A percentile compares a stretch with the other conserved stretches of the same genome.
Conservation (phyloP, 2,329 filamentous ascomycete species). For the Diplodia sapinea region DNA sequence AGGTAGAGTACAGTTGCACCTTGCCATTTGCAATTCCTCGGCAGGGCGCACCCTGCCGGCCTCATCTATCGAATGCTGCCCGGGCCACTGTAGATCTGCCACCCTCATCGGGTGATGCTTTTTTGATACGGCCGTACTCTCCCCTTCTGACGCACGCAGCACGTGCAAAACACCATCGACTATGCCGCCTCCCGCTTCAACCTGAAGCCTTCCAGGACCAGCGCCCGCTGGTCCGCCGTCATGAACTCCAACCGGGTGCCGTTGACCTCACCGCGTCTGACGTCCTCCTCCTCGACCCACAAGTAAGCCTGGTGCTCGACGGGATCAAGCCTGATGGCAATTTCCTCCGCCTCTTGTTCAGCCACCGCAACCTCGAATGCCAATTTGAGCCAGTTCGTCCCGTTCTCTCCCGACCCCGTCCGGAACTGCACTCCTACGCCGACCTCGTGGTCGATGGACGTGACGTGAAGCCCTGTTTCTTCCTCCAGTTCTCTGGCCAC, state of each 20-base stretch:
- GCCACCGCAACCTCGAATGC: constrained; percentile 46
- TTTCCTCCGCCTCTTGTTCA: constrained; percentile 16
- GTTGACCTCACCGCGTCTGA: constrained; percentile 40
- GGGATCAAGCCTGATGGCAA: constrained; percentile 45
- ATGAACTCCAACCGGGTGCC: constrained; percentile 43
- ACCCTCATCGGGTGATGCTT: constrained; percentile 15
- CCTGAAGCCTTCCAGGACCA: constrained; percentile 46
- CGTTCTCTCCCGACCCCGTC: constrained; percentile 13
- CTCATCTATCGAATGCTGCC: constrained; percentile 24
- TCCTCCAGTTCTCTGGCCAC: constrained; percentile 59
- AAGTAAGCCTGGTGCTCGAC: constrained; percentile 50
- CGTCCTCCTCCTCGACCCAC: constrained; percentile 51
- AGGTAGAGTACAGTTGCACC: constrained; percentile 3
- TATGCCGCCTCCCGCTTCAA: constrained; percentile 9
- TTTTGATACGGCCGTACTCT: constrained; percentile 19
- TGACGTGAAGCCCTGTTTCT: constrained; percentile 57
- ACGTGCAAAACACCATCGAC: constrained; percentile 18
- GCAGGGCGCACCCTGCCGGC: background rate
- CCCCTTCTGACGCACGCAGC: background rate
- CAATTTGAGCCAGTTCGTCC: constrained; percentile 45
- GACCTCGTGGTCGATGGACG: constrained; percentile 51
- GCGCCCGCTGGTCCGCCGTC: constrained; percentile 36
- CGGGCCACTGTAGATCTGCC: constrained; percentile 2
- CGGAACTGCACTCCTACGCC: constrained; percentile 38
- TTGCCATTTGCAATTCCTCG: background rate